Evolutionary conservation across 106 monocot species (phyloP).

Genomic region (Apostasia ramifera): DNA sequence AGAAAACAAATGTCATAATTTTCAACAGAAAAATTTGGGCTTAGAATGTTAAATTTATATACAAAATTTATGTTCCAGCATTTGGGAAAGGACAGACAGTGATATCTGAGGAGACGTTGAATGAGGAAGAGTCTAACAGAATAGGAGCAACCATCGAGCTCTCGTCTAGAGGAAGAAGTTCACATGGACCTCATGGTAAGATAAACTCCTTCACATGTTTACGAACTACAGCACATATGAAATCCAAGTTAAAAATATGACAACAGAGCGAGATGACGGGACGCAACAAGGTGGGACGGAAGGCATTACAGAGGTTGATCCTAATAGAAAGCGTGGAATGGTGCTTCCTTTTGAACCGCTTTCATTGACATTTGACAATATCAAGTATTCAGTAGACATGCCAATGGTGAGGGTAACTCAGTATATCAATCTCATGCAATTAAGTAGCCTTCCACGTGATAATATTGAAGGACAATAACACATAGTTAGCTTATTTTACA

Average conservation of each 20-base stretch:
- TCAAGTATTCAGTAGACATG: conserved; percentile 65
- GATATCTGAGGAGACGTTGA: conserved; percentile 22
- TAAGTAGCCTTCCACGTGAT: not conserved
- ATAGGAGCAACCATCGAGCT: conserved; percentile 1
- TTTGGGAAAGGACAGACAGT: conserved; percentile 23
- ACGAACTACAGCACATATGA: not conserved
- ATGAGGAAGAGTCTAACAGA: conserved; percentile 11
- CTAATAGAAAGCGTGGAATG: conserved; percentile 45
- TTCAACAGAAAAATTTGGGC: not conserved
- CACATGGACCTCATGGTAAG: not conserved
- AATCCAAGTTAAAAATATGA: conserved; percentile 14
- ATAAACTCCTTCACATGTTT: not conserved
- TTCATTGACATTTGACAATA: conserved; percentile 42
- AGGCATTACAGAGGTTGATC: conserved; percentile 7
- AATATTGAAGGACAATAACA: not conserved
- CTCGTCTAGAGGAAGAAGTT: conserved; percentile 8
- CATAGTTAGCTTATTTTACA: not conserved
- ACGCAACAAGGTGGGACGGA: not conserved
- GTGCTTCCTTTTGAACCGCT: conserved; percentile 50
- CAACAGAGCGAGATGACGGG: not conserved
- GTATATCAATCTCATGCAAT: not conserved
- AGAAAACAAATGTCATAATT: not conserved
- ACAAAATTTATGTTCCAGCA: conserved; percentile 6
- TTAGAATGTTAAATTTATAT: not conserved
- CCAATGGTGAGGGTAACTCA: conserved; percentile 25